Conservation (phyloP, 306 rosid species). For the Cicer bijugum region DNA sequence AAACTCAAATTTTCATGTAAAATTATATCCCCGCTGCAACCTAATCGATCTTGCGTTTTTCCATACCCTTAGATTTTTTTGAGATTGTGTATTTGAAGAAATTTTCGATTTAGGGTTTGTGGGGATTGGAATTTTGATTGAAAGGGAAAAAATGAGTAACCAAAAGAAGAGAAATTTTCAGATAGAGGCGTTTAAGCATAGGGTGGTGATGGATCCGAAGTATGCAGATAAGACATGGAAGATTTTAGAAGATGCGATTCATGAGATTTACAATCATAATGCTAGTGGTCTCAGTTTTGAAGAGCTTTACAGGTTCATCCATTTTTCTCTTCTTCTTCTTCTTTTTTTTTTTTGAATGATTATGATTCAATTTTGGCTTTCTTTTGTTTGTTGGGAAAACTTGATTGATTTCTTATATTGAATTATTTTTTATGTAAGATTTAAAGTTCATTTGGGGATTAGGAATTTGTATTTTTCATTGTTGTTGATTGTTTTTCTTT, state of each 20-base stretch:
- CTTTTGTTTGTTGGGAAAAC: not conserved
- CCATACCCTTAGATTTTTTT: conserved; percentile 5
- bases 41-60: conserved; percentile 35
- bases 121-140: conserved; percentile 35
- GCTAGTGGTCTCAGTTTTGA: conserved; percentile 97
- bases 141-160: conserved; percentile 66
- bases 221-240: conserved; percentile 95
- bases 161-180: conserved; percentile 94
- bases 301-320: conserved; percentile 85
- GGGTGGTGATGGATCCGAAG: conserved; percentile 94
- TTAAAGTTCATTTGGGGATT: conserved; percentile 8
- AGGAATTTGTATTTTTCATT: not conserved
- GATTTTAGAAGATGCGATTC: conserved; percentile 89
- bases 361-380: not conserved
- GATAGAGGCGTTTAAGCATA: conserved; percentile 93
- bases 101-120: conserved; percentile 15
- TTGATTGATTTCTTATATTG: conserved; percentile 32
- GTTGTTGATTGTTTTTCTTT: not conserved
- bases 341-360: not conserved
- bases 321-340: not conserved
- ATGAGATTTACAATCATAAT: conserved; percentile 91
- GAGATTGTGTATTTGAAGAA: conserved; percentile 21
- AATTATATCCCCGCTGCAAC: not conserved
- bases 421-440: conserved; percentile 23
- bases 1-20: not conserved